Evolutionary conservation across 2,329 filamentous ascomycete species (phyloP), one percentile per base, ranked within the genome.

Genomic region (Ascochyta pisi): DNA sequence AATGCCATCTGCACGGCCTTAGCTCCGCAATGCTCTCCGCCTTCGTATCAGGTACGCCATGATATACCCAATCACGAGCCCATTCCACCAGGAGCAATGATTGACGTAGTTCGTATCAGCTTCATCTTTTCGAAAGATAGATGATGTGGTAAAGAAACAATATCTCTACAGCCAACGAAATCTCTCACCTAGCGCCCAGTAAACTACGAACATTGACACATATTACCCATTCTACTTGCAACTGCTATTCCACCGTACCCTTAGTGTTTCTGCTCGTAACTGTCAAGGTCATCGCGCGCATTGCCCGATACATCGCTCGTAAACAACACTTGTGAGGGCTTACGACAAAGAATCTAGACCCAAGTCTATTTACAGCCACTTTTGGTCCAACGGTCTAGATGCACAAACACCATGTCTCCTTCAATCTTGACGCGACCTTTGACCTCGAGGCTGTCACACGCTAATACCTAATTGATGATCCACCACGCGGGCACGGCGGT

Each of bases 341-440:
- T 51, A 51, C 47, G 35, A 31, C 35, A 35, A 19, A 2, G 29
- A 39, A 38, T 56, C 53, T 51, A 29, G 53, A 16, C 47, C 43
- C 42, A 33, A 4, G 19, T 34, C 12, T 16, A 6, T 23, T 29
- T 19, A 41, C 42, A 42, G 42, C 41, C 47, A 45, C 37, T 15
- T n/a, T 26, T 19, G 38, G 23, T 27, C 15, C n/a, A 19, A 22
- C 2, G 47, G 42, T 29, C 53, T 56, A 56, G 53, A 56, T 46
- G 33, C 42, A 15, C 37, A 37, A 41, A 37, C 52, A 38, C 4
- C 13, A 29, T 4, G 10, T 46, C 41, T 34, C 24, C 12, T 19
- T 19, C 19, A 19, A 19, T 19, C 19, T 15, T 40, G 41, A 41
- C 34, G 38, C 35, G 33, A 42, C 12, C 29, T 42, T 42, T 4